Evolutionary conservation across 805 yeast species (phyloP).

Genomic region (Candida hungchunana): DNA sequence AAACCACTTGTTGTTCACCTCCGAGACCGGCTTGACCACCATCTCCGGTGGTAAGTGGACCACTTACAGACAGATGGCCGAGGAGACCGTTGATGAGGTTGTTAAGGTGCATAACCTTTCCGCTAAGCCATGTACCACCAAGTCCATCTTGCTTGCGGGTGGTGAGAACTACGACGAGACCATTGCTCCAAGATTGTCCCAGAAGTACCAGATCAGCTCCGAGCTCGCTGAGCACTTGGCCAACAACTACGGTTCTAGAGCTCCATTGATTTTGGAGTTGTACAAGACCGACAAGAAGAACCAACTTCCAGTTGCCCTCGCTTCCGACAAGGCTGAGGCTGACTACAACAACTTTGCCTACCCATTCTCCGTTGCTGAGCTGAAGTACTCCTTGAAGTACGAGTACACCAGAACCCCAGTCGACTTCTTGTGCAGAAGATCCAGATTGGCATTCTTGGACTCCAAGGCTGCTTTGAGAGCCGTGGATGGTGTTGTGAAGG

Average conservation of each 20-base stretch:
- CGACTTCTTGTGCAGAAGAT: constrained; percentile 90
- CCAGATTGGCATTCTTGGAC: constrained; percentile 87
- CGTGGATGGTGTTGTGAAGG: constrained; percentile 78
- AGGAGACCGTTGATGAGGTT: constrained; percentile 81
- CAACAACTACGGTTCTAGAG: constrained; percentile 84
- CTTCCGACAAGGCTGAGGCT: constrained; percentile 32
- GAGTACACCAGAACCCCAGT: constrained; percentile 86
- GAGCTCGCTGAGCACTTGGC: constrained; percentile 78
- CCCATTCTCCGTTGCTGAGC: constrained; percentile 90
- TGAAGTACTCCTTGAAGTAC: constrained; percentile 72
- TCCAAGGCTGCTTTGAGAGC: constrained; percentile 77
- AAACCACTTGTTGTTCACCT: constrained; percentile 73
- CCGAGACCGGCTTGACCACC: constrained; percentile 76
- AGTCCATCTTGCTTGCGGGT: constrained; percentile 60
- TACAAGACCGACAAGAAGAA: constrained; percentile 47
- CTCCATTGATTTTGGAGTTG: constrained; percentile 67
- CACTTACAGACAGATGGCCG: constrained; percentile 96
- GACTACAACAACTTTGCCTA: constrained; percentile 55
- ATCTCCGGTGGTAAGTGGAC: constrained; percentile 99
- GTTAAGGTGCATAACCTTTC: constrained; percentile 44
- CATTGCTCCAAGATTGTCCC: constrained; percentile 73
- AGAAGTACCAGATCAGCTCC: constrained; percentile 68
- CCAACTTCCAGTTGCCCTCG: constrained; percentile 64
- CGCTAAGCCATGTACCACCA: constrained; percentile 39
- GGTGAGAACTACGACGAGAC: constrained; percentile 76